These are phyloP conservation scores for Chalciporus sp. DNA, from an alignment of 1,284 basidiomycete genomes.

Conservation along the genomic window DNA sequence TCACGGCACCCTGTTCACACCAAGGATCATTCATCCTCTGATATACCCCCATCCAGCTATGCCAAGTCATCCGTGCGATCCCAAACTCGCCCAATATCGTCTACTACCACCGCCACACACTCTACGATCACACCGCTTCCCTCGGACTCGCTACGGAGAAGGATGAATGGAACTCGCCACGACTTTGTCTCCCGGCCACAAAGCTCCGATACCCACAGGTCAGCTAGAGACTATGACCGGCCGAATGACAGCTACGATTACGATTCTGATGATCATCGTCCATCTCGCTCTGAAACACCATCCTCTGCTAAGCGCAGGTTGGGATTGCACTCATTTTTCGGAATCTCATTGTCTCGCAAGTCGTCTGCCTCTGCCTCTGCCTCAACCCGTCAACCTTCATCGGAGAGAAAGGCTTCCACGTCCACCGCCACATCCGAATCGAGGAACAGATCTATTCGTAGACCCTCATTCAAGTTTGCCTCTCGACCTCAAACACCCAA, in stretches of 20 bases:
- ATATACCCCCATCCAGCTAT: constrained; percentile 23
- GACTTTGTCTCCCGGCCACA: constrained; percentile 19
- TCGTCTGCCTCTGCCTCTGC: constrained; percentile 40
- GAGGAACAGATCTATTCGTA: constrained; percentile 19
- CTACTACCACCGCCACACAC: constrained; percentile 60
- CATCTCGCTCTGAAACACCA: constrained; percentile 33
- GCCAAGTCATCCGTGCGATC: constrained; percentile 51
- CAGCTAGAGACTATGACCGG: constrained; percentile 24
- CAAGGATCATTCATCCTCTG: constrained; percentile 4
- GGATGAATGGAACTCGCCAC: constrained; percentile 15
- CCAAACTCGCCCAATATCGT: constrained; percentile 64
- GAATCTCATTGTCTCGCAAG: constrained; percentile 45
- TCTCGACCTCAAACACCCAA: constrained; percentile 38
- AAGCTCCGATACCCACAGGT: constrained; percentile 13
- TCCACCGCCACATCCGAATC: constrained; percentile 28
- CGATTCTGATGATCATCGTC: constrained; percentile 24
- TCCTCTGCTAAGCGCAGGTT: constrained; percentile 30
- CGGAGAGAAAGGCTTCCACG: constrained; percentile 28
- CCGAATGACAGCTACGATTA: constrained; percentile 17
- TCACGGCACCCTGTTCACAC: constrained; percentile 22
- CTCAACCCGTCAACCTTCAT: constrained; percentile 21
- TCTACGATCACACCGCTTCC: constrained; percentile 57
- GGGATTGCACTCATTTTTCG: constrained; percentile 52
- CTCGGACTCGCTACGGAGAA: constrained; percentile 39
- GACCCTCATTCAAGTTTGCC: constrained; percentile 35